Evolutionary conservation across 1,139 yeast genomes (phyloP), one percentile per base, ranked within the genome.

Genomic region (Meyerozyma elateridarum): DNA sequence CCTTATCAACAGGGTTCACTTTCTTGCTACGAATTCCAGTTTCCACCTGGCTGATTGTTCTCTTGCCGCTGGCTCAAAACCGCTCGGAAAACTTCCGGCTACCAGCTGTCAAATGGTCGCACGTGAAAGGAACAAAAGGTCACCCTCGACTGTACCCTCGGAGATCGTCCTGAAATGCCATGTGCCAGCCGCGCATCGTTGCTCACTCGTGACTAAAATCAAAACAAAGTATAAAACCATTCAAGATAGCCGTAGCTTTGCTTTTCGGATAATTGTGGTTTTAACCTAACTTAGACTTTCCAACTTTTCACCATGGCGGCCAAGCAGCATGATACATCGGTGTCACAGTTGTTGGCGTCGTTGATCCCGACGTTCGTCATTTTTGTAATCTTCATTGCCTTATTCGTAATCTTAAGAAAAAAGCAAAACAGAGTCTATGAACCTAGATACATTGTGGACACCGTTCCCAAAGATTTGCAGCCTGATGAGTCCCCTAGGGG

Each of bases 381-480:
- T 8, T 81, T 80, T 36, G 63, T 61, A 4, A 64, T 74, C 2
- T 82, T 85, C 46, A 50, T 81, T 9, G 25, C 59, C 0, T 57
- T 70, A 4, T 91, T 91, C 52, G 44, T 87, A n/a, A 26, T 64
- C 3, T 52, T 91, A 35, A 71, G 96, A 49, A 76, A 82, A 37
- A 70, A 64, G 42, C 74, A 80, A 51, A 66, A 61, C 38, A 66
- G 89, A 44, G 85, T 87, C 18, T 91, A 91, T 53, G 91, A 85
- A 55, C 95, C 96, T 13, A 76, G 94, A 48, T 59, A 79, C 4
- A 41, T 52, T n/a, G 73, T 75, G 29, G 50, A 57, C 19, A 47
- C 70, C 1, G 51, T 68, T 17, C 69, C 73, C 5, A 40, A 51
- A 22, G 69, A 64, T 33, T 54, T 64, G 42, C 57, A 63, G 36